Evolutionary conservation across 768 basidiomycete species (phyloP).

Genomic region (Tulasnella sp.): DNA sequence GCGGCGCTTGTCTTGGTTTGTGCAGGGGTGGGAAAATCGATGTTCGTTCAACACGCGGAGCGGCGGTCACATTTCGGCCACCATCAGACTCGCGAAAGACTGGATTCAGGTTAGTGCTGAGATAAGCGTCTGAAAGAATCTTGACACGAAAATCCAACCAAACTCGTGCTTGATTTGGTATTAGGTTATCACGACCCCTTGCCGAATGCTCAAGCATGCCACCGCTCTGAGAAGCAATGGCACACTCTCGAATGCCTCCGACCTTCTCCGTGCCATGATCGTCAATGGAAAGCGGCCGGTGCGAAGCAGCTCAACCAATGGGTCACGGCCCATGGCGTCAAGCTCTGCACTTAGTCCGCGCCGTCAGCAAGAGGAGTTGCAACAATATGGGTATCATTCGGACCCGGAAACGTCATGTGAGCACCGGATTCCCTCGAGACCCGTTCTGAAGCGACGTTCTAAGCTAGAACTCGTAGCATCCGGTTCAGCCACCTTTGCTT

Average conservation of each 20-base stretch:
- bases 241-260: constrained; percentile 11
- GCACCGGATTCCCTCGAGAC: not conserved
- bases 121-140: not conserved
- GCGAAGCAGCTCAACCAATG: not conserved
- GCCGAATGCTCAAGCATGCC: constrained; percentile 15
- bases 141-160: not conserved
- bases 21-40: not conserved
- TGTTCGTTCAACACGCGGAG: not conserved
- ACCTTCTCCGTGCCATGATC: not conserved
- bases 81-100: constrained; percentile 6
- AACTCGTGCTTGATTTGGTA: not conserved
- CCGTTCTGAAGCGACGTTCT: not conserved
- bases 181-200: not conserved
- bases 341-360: not conserved
- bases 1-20: not conserved
- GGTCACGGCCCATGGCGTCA: not conserved
- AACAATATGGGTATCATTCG: not conserved
- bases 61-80: constrained; percentile 9
- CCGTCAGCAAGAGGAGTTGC: not conserved
- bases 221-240: constrained; percentile 1
- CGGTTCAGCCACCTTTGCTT: not conserved
- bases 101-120: not conserved
- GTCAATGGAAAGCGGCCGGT: not conserved
- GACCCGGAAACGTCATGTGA: not conserved
- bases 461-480: not conserved